phyloP scores from a whole-genome alignment of 257 asterid species.

The Gentiana straminea region DNA sequence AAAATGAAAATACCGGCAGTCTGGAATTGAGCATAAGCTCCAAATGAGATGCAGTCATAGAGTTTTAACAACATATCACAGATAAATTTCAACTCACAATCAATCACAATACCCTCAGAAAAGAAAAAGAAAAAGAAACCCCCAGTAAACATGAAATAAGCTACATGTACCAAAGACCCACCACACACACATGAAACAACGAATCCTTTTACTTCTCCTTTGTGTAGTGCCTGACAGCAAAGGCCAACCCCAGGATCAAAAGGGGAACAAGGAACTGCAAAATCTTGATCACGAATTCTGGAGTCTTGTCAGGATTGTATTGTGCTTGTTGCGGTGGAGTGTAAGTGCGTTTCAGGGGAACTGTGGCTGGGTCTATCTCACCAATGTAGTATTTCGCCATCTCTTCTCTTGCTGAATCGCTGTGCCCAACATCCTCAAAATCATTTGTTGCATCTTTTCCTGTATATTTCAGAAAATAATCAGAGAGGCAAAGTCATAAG shows the following conservation, averaged over 20 bases:
- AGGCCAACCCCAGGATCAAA: slow-evolving; percentile 67
- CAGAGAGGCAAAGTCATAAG: neutral
- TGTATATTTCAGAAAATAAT: slow-evolving; percentile 14
- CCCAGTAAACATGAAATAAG: too few relatives aligned
- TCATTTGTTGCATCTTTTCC: slow-evolving; percentile 84
- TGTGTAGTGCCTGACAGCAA: slow-evolving; percentile 63
- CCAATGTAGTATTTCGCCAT: slow-evolving; percentile 65
- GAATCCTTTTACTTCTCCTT: slow-evolving; percentile 40
- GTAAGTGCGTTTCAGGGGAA: slow-evolving; percentile 52
- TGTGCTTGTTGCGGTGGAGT: slow-evolving; percentile 27
- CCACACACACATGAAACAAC: neutral
- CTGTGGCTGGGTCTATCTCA: slow-evolving; percentile 42
- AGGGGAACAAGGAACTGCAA: slow-evolving; percentile 73
- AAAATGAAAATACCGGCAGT: too few relatives aligned
- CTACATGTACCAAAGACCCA: too few relatives aligned
- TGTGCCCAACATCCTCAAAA: slow-evolving; percentile 79
- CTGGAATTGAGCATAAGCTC: too few relatives aligned
- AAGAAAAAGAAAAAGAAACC: too few relatives aligned
- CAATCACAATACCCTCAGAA: too few relatives aligned
- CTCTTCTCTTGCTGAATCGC: slow-evolving; percentile 61
- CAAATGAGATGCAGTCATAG: too few relatives aligned
- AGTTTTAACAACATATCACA: too few relatives aligned
- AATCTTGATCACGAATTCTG: slow-evolving; percentile 55
- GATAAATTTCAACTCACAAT: too few relatives aligned
- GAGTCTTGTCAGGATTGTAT: slow-evolving; percentile 42